phyloP scores from a whole-genome alignment of 2,329 filamentous ascomycete species.

The Talaromyces marneffei region DNA sequence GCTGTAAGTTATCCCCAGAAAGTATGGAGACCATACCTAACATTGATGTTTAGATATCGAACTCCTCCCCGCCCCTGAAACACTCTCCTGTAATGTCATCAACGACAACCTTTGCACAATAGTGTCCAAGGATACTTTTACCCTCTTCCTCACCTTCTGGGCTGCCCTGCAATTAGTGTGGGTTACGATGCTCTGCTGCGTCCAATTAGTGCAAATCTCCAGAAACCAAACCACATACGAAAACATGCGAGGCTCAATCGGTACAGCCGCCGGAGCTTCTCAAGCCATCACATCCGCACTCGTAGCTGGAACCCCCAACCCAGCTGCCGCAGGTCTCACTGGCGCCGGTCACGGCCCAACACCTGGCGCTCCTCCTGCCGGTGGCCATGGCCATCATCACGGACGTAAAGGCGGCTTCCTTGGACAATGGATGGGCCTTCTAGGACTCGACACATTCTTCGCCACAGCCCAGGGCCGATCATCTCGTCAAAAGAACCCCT shows the following conservation, averaged over 20 bases:
- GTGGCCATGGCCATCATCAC: slow-evolving; percentile 32
- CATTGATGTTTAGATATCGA: slow-evolving; percentile 38
- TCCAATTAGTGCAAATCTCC: slow-evolving; percentile 87
- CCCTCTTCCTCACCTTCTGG: slow-evolving; percentile 74
- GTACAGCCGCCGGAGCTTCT: slow-evolving; percentile 40
- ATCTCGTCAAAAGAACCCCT: slow-evolving; percentile 67
- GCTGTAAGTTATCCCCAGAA: slow-evolving; percentile 51
- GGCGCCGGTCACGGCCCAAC: slow-evolving; percentile 60
- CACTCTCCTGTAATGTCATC: slow-evolving; percentile 63
- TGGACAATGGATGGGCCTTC: slow-evolving; percentile 72
- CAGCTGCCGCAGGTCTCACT: slow-evolving; percentile 65
- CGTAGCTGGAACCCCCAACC: slow-evolving; percentile 60
- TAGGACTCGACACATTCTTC: slow-evolving; percentile 90
- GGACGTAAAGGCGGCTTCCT: slow-evolving; percentile 58
- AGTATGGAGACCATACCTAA: background rate
- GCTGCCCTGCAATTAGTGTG: slow-evolving; percentile 77
- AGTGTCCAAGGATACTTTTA: slow-evolving; percentile 76
- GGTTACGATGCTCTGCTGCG: slow-evolving; percentile 94
- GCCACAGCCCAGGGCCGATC: slow-evolving; percentile 68
- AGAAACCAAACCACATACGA: slow-evolving; percentile 94
- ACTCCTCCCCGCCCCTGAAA: slow-evolving; percentile 48
- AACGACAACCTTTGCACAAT: slow-evolving; percentile 68
- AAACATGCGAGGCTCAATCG: slow-evolving; percentile 78
- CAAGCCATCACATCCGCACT: slow-evolving; percentile 62
- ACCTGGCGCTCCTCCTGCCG: slow-evolving; percentile 45